A percentile compares a stretch with the other conserved stretches of the same genome.
phyloP scores from a whole-genome alignment of 129 eudicot genomes.

The Chrysanthemum seticuspe region DNA sequence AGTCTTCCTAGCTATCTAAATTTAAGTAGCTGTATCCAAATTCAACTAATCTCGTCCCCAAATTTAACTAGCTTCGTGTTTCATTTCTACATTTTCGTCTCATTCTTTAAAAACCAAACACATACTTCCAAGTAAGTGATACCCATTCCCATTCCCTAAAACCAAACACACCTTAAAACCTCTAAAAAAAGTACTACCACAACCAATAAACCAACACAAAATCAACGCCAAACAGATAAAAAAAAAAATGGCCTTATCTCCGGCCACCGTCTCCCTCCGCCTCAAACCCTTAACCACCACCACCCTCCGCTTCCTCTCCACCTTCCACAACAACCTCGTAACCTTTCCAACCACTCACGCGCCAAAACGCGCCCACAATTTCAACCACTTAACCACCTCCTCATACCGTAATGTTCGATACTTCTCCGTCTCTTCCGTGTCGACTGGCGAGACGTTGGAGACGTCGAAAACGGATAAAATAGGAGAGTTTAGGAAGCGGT shows the following conservation, averaged over 20 bases:
- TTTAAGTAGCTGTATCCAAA: too few relatives aligned
- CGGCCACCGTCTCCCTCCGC: slow-evolving; percentile 64
- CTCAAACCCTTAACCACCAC: slow-evolving; percentile 47
- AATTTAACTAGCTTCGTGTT: too few relatives aligned
- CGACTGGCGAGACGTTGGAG: slow-evolving; percentile 46
- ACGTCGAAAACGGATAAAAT: slow-evolving; percentile 38
- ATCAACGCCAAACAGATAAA: too few relatives aligned
- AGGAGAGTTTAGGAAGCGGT: slow-evolving; percentile 57
- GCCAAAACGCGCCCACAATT: slow-evolving; percentile 28
- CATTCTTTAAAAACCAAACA: too few relatives aligned
- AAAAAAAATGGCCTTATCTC: slow-evolving; percentile 46
- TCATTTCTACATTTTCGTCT: too few relatives aligned
- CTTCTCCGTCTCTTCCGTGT: slow-evolving; percentile 37
- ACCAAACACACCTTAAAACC: too few relatives aligned
- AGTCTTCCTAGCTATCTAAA: too few relatives aligned
- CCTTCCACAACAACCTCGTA: slow-evolving; percentile 30
- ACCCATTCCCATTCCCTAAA: too few relatives aligned
- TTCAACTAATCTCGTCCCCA: too few relatives aligned
- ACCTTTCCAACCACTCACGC: slow-evolving; percentile 26
- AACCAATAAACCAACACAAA: too few relatives aligned
- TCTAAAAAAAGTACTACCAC: too few relatives aligned
- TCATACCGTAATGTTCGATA: slow-evolving; percentile 4
- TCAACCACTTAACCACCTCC: slow-evolving; percentile 21
- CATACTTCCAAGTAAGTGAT: too few relatives aligned
- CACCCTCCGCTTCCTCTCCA: slow-evolving; percentile 52